A percentile compares a stretch with the other conserved stretches of the same genome.
Evolutionary conservation across 805 yeast species (phyloP).

Genomic region (Ogataea polymorpha): DNA sequence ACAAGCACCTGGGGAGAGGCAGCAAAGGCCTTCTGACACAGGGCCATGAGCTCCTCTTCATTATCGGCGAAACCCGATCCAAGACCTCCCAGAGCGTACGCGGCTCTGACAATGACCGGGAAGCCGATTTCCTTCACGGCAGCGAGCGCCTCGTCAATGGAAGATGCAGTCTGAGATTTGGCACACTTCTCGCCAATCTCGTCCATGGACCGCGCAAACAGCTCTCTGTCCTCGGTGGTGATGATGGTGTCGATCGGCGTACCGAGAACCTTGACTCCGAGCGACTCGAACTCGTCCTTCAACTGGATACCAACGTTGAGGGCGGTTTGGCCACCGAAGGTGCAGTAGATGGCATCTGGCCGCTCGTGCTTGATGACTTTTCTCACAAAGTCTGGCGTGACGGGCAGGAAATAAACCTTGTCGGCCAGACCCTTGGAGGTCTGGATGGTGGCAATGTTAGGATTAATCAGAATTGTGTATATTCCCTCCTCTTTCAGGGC

Average conservation of each 20-base stretch:
- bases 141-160: constrained; percentile 73
- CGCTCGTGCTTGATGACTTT: constrained; percentile 92
- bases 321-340: constrained; percentile 99
- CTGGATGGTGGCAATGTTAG: constrained; percentile 97
- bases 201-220: constrained; percentile 91
- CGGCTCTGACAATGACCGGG: constrained; percentile 97
- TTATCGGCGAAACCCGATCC: constrained; percentile 97
- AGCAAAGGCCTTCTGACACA: constrained; percentile 91
- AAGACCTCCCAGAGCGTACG: constrained; percentile 94
- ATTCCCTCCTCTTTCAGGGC: constrained; percentile 98
- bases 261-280: constrained; percentile 95
- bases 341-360: constrained; percentile 95
- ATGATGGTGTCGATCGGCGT: constrained; percentile 94
- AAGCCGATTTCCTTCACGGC: constrained; percentile 87
- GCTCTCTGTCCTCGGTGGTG: constrained; percentile 97
- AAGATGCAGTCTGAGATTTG: constrained; percentile 78
- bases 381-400: constrained; percentile 92
- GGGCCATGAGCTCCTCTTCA: constrained; percentile 73
- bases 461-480: constrained; percentile 92
- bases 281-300: constrained; percentile 88
- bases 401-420: constrained; percentile 97
- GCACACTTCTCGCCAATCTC: constrained; percentile 97
- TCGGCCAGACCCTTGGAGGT: constrained; percentile 98
- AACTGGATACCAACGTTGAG: constrained; percentile 91
- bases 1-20: constrained; percentile 94